Evolutionary conservation across 2,329 filamentous ascomycete genomes (phyloP), one percentile per base, ranked within the genome.

Genomic region (Leptographium lundbergii): DNA sequence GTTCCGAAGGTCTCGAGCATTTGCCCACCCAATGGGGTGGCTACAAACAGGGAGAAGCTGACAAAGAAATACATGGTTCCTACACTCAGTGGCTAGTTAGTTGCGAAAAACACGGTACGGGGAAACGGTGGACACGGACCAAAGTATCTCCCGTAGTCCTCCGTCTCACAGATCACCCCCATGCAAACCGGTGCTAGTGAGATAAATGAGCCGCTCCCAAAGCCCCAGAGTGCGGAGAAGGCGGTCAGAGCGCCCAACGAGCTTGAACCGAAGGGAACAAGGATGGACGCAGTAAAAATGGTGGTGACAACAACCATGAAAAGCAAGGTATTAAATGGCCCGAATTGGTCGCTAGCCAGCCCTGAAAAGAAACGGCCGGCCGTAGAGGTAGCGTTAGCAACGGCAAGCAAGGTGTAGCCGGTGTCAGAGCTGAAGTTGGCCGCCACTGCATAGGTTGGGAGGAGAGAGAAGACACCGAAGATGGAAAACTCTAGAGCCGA

Each of bases 401-500:
- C 69, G 2, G 76, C 72, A 1, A 78, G 68, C 9, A 77, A 68
- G 17, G 73, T 73, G 59, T 74, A 77, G 4, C 75, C 74, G 0
- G 70, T 68, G 29, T 75, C 67, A 1, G 67, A 59, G 6, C 69
- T 64, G 39, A 76, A 71, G 45, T 66, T 64, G 3, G 66, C 66
- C 2, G 62, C 64, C 0, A 71, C 73, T 1, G 73, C 72, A 61
- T 78, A 78, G 0, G 75, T 77, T 0, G 77, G 76, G 1, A 79
- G 65, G 7, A 54, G 51, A 9, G 78, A 69, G 0, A 73, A 71
- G n/a, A 74, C 71, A 14, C 75, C 75, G 50, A 78, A 79, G 17
- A 78, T 70, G 45, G 74, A 74, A 55, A 78, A 75, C 54, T 79
- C 77, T 24, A 79, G 72, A 1, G 72, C 68, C 59, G 78, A 76